Percentiles rank a stretch among this genome's conserved stretches.
Evolutionary conservation across 352 stramenopile genomes (phyloP).

Genomic region (Phytopythium sindhum): DNA sequence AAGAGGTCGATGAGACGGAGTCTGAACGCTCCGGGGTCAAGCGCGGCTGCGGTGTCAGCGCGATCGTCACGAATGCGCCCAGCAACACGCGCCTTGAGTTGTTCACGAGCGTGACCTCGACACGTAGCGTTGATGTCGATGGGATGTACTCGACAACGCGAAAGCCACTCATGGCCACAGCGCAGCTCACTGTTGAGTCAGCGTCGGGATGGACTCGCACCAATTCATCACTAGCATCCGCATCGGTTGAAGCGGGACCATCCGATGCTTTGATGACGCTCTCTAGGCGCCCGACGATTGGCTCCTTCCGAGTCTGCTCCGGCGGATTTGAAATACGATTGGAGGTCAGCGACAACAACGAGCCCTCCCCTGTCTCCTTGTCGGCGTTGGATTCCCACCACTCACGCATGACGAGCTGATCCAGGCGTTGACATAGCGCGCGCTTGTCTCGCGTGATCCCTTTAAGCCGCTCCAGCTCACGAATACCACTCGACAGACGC

Average conservation of each 20-base stretch:
- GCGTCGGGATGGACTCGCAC: background rate
- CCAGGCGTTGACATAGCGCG: conserved; percentile 22
- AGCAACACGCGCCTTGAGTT: background rate
- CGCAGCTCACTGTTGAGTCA: background rate
- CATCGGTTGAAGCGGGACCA: background rate
- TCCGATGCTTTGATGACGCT: background rate
- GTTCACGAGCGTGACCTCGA: background rate
- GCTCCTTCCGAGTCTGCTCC: background rate
- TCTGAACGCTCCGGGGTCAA: no score
- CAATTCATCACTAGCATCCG: background rate
- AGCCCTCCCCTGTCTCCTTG: background rate
- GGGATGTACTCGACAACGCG: background rate
- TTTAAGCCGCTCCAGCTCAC: conserved; percentile 36
- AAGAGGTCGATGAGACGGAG: background rate
- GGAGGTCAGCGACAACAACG: background rate
- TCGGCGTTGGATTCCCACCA: conserved; percentile 18
- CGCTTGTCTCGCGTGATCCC: conserved; percentile 42
- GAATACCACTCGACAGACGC: conserved; percentile 32
- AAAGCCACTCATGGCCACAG: background rate
- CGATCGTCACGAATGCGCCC: background rate
- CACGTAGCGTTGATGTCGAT: background rate
- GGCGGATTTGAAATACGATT: background rate
- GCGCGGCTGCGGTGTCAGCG: background rate
- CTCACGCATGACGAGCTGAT: conserved; percentile 28
- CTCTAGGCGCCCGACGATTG: background rate